Base-by-base conservation (phyloP, 345 rosid genomes). In the Camelina neglecta region DNA sequence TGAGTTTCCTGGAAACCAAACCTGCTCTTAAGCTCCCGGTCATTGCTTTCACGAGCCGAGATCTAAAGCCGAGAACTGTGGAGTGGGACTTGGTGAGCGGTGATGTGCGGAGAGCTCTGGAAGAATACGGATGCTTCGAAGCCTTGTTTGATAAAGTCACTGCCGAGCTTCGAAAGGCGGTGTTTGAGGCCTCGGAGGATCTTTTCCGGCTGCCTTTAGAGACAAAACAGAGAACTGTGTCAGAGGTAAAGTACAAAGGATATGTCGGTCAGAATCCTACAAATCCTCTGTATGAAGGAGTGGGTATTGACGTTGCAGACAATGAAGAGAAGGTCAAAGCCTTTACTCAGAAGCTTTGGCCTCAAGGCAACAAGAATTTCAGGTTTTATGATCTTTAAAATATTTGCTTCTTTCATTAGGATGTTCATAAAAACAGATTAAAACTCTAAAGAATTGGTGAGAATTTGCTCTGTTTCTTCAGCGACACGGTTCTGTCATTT, bases 401-500 rank as follows among this genome's bases (percentile, higher is more conserved):
- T 0, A 2, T 7, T 23, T 21, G 0, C 33, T 53, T 53, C 3
- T 39, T 63, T 29, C 33, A 5, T 29, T 64, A n/a, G n/a, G 53
- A 16, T 65, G 10, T 44, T 23, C 18, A 2, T 0, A 4, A 3
- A 26, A 33, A 51, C 18, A 16, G 7, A 67, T 31, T 12, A 35
- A 51, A n/a, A 11, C 10, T 20, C 15, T 60, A 2, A 24, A 8
- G 1, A 13, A 24, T 8, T 3, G 6, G 11, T 60, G 49, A 16
- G 8, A 23, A 7, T 64, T 45, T 64, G 24, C 54, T 66, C 6
- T 33, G 42, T 39, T 31, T 71, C 13, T 60, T 12, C 68, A 76
- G 86, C 23, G 42, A 83, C 68, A 36, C 47, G 6, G 55, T 76
- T 11, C 53, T 55, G 1, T 44, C 62, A 2, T 79, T 50, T 53